phyloP scores from a whole-genome alignment of 148 eudicot genomes.

The Rhododendron molle region DNA sequence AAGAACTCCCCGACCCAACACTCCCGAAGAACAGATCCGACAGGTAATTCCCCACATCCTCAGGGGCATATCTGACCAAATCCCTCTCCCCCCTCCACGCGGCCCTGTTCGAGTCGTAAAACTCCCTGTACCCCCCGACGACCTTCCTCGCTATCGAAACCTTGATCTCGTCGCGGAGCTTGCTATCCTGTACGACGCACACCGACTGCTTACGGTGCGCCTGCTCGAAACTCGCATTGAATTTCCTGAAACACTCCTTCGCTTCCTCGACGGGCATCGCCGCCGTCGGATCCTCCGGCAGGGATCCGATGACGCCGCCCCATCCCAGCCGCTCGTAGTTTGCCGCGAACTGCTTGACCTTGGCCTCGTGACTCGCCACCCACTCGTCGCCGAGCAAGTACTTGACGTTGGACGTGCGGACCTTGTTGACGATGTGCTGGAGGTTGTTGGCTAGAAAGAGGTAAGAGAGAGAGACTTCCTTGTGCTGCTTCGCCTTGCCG shows the following conservation, averaged over 20 bases:
- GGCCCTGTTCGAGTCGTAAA: constrained; percentile 32
- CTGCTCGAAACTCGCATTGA: constrained; percentile 49
- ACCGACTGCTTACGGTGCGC: constrained; percentile 50
- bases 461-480: constrained; percentile 58
- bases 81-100: constrained; percentile 24
- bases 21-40: constrained; percentile 32
- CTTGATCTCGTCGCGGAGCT: constrained; percentile 63
- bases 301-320: constrained; percentile 41
- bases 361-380: constrained; percentile 43
- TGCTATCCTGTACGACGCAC: constrained; percentile 54
- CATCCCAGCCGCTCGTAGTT: constrained; percentile 68
- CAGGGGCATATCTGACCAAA: constrained; percentile 35
- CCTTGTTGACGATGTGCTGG: constrained; percentile 50
- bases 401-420: constrained; percentile 40
- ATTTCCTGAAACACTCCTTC: constrained; percentile 46
- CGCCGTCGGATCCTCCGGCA: constrained; percentile 35
- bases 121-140: constrained; percentile 34
- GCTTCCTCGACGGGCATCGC: constrained; percentile 32
- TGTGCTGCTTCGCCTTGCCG: constrained; percentile 54
- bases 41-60: constrained; percentile 29
- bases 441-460: constrained; percentile 75
- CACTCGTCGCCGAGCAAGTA: constrained; percentile 64
- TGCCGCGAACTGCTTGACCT: constrained; percentile 51
- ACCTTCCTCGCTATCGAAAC: constrained; percentile 39
- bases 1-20: constrained; percentile 7